These are phyloP conservation scores for Sporothrix mexicana DNA, from an alignment of 2,329 filamentous ascomycete genomes.

Conservation along the genomic window DNA sequence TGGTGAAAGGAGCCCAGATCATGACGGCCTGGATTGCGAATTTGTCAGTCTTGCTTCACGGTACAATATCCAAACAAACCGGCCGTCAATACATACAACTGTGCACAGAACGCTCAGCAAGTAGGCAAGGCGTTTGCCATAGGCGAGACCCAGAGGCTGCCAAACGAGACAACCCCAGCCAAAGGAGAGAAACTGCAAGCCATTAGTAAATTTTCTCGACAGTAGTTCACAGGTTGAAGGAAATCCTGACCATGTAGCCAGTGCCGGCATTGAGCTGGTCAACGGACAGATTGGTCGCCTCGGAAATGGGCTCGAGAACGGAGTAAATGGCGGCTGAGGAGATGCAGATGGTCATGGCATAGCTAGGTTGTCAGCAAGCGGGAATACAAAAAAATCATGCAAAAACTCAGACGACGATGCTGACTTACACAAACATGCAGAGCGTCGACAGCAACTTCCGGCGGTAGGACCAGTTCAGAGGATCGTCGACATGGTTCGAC, in stretches of 20 bases:
- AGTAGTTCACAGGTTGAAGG: no score
- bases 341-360: constrained; percentile 1
- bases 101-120: constrained; percentile 1
- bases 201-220: not conserved
- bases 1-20: not conserved
- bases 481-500: not conserved
- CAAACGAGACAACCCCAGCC: constrained; percentile 5
- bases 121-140: not conserved
- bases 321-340: constrained; percentile 1
- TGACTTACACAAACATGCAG: constrained; percentile 15
- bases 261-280: constrained; percentile 10
- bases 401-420: not conserved
- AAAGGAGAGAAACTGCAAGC: not conserved
- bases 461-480: constrained; percentile 12
- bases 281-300: not conserved
- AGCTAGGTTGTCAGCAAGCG: not conserved
- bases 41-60: not conserved
- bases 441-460: constrained; percentile 7
- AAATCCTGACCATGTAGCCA: constrained; percentile 12
- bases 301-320: not conserved
- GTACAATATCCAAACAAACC: not conserved
- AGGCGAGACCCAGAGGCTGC: not conserved
- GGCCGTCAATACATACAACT: not conserved
- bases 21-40: not conserved
- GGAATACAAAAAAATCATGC: not conserved